Conservation (phyloP, 805 yeast genomes). For the Starmerella potacharoeniae region DNA sequence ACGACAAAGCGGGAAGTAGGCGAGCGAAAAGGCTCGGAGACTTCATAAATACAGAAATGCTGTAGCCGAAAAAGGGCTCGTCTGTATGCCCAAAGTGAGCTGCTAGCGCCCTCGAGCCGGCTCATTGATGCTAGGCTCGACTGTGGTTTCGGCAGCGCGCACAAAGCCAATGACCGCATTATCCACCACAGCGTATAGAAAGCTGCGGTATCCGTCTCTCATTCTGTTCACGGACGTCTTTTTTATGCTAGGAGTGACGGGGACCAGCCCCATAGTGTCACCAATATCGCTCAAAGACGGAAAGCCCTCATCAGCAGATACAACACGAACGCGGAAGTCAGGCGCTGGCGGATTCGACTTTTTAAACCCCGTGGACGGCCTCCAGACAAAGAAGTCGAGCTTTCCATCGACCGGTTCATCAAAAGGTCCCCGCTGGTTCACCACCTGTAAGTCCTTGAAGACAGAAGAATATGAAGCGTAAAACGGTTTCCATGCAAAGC, state of each 20-base stretch:
- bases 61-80: too few species aligned
- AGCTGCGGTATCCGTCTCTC: slow-evolving; percentile 42
- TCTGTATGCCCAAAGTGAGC: neutral
- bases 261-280: slow-evolving; percentile 25
- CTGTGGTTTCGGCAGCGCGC: slow-evolving; percentile 25
- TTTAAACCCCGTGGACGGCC: slow-evolving; percentile 56
- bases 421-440: slow-evolving; percentile 2
- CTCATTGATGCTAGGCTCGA: slow-evolving; percentile 2
- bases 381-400: slow-evolving; percentile 69
- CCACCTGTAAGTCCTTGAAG: slow-evolving; percentile 16
- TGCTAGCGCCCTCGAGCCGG: neutral
- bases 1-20: too few species aligned
- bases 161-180: slow-evolving; percentile 63
- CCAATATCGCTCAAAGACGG: slow-evolving; percentile 30
- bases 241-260: slow-evolving; percentile 20
- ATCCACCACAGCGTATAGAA: slow-evolving; percentile 62
- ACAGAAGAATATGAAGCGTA: slow-evolving; percentile 16
- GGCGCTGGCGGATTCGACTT: slow-evolving; percentile 59
- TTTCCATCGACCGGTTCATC: slow-evolving; percentile 5
- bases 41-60: too few species aligned
- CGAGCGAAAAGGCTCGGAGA: too few species aligned
- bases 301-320: slow-evolving; percentile 33
- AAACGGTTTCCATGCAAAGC: slow-evolving; percentile 20
- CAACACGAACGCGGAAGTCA: slow-evolving; percentile 59
- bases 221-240: slow-evolving; percentile 33